phyloP scores from a whole-genome alignment of 208 protist genomes.

The Trichomonas vaginalis region DNA sequence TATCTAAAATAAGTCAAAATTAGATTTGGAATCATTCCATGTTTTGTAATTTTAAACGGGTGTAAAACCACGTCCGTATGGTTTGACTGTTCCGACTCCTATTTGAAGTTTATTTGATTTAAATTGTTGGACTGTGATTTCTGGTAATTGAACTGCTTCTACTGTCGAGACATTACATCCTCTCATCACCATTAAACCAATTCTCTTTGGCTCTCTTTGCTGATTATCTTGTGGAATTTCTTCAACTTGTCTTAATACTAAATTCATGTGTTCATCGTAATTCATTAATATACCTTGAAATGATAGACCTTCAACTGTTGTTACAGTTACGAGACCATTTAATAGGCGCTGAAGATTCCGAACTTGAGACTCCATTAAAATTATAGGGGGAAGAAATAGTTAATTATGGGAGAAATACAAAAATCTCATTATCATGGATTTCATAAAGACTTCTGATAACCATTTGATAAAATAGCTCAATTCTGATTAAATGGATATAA shows the following conservation, averaged over 20 bases:
- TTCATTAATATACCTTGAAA: not conserved
- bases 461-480: no score
- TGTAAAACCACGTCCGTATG: not conserved
- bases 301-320: not conserved
- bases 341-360: not conserved
- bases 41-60: no score
- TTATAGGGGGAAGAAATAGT: not conserved
- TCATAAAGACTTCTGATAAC: no score
- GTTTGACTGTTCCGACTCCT: not conserved
- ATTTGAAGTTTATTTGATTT: not conserved
- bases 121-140: not conserved
- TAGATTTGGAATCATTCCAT: no score
- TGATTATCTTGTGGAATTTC: not conserved
- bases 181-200: not conserved
- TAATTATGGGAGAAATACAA: no score
- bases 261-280: not conserved
- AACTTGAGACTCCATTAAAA: not conserved
- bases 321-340: not conserved
- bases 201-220: not conserved
- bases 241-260: not conserved
- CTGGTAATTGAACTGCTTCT: not conserved
- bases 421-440: no score
- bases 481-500: no score
- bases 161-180: not conserved
- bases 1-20: no score